phyloP scores from a whole-genome alignment of 495 filamentous ascomycete genomes.

The Pseudoneurospora amorphoporcata region DNA sequence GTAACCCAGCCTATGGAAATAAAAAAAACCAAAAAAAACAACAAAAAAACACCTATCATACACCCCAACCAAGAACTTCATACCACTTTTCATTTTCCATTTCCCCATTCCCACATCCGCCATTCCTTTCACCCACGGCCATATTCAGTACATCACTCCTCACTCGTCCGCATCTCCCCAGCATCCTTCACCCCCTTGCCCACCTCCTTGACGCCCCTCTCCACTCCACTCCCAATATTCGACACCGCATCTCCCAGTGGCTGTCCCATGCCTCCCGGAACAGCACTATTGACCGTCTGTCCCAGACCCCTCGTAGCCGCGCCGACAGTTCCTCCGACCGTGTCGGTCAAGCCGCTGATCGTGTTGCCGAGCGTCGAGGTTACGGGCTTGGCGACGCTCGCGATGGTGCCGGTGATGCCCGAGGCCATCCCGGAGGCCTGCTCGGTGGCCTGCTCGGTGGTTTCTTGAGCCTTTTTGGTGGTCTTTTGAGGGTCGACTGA shows the following conservation, averaged over 20 bases:
- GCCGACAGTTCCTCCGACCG: conserved; percentile 55
- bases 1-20: background rate
- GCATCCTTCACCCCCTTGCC: conserved; percentile 53
- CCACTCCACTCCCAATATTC: conserved; percentile 43
- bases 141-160: background rate
- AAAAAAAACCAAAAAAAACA: background rate
- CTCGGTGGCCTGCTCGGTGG: conserved; percentile 8
- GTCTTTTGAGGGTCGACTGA: background rate
- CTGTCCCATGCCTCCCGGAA: conserved; percentile 44
- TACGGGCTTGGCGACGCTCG: conserved; percentile 48
- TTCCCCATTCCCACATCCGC: background rate
- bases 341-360: conserved; percentile 40
- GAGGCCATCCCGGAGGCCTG: conserved; percentile 39
- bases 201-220: conserved; percentile 42
- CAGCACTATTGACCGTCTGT: conserved; percentile 49
- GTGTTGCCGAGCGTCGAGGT: conserved; percentile 43
- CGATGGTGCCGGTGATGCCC: conserved; percentile 47
- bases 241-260: conserved; percentile 52
- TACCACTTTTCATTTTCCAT: background rate
- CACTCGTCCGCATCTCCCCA: conserved; percentile 42
- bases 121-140: background rate
- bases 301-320: conserved; percentile 51
- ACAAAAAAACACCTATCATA: background rate
- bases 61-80: background rate
- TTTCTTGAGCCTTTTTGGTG: conserved; percentile 3